Base-by-base conservation (phyloP, 345 rosid genomes). In the Hevea brasiliensis region DNA sequence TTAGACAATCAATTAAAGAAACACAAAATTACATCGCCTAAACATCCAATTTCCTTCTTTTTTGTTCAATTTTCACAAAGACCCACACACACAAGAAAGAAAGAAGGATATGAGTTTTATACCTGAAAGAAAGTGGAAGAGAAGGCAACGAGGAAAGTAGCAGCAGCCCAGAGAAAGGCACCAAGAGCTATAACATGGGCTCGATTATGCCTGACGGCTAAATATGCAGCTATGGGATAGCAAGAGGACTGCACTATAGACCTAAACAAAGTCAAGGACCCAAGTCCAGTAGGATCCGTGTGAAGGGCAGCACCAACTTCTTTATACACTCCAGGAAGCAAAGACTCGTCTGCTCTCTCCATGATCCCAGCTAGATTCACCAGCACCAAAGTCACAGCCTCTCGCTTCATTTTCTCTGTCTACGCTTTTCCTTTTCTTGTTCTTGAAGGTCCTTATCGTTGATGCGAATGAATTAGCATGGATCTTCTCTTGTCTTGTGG, bases 41-140 rank as follows among this genome's bases (percentile, higher is more conserved):
- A 66, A 61, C 55, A 17, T 65, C 40, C 48, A 3, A 68, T 11
- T 65, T 58, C 45, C 35, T 23, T 7, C 42, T 7, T 55, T 61
- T 67, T 50, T 65, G 53, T 11, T 64, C 56, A 75, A 44, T 70
- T 76, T 50, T 59, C 11, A 56, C 67, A 73, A 37, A 54, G n/a
- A 20, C 14, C 3, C 45, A 63, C 45, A 42, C 23, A 35, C 59
- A 23, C 56, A 10, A 64, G 29, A 26, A 42, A 58, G 51, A 2
- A 26, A 61, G 37, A 62, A 41, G 54, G 35, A 23, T 26, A 6
- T 29, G 42, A 1, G 6, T 14, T 8, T 17, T 26, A 2, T 21
- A 77, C 81, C 77, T 78, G 66, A 27, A 68, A 78, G 60, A 54
- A 78, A 63, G 77, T 72, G 73, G 81, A 68, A 66, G 77, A 78